These are phyloP conservation scores for Cyclotella kingstonii DNA, from an alignment of 108 stramenopile species.

Conservation along the genomic window DNA sequence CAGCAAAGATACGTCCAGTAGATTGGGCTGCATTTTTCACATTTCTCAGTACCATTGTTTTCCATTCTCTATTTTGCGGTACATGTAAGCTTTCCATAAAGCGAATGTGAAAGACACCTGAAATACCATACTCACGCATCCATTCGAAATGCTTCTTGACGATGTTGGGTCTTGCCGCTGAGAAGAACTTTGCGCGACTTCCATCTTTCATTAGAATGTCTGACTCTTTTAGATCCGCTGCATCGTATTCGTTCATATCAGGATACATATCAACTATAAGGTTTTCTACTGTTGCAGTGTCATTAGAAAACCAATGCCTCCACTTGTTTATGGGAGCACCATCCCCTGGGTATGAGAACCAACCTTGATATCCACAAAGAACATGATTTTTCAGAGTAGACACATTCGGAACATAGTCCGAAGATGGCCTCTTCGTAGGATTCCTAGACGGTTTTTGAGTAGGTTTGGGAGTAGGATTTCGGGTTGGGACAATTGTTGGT, in stretches of 20 bases:
- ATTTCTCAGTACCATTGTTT: conserved; percentile 35
- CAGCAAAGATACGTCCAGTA: conserved; percentile 44
- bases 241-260: conserved; percentile 32
- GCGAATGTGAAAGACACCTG: conserved; percentile 41
- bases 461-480: background rate
- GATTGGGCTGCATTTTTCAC: conserved; percentile 34
- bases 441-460: background rate
- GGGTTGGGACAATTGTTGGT: conserved; percentile 17
- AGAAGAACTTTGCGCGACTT: conserved; percentile 27
- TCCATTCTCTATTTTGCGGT: conserved; percentile 8
- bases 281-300: conserved; percentile 12
- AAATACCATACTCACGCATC: conserved; percentile 46
- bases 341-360: conserved; percentile 43
- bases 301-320: conserved; percentile 34
- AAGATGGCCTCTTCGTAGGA: background rate
- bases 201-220: conserved; percentile 31
- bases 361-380: conserved; percentile 51
- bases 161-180: conserved; percentile 20
- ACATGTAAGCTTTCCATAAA: conserved; percentile 27
- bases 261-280: conserved; percentile 42
- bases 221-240: conserved; percentile 31
- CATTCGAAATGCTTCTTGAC: conserved; percentile 48
- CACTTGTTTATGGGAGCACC: conserved; percentile 33
- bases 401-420: conserved; percentile 6
- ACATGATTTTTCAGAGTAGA: conserved; percentile 18